A percentile compares a stretch with the other conserved stretches of the same genome.
Conservation (phyloP, 2,329 filamentous ascomycete species). For the Mycosphaerella sp. region DNA sequence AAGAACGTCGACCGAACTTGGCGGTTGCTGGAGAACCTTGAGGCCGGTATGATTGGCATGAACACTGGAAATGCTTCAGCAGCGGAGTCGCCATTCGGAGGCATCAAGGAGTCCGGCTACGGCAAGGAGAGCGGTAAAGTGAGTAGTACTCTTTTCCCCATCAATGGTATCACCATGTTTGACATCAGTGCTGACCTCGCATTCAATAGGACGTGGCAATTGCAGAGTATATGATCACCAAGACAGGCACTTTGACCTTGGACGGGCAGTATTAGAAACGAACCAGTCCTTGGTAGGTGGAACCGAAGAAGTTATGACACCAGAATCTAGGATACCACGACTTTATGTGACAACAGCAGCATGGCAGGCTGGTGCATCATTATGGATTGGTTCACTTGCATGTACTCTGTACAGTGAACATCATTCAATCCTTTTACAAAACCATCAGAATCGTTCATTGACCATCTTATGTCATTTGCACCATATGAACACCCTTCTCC, state of each 20-base stretch:
- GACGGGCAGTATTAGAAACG: constrained; percentile 47
- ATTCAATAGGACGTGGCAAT: constrained; percentile 50
- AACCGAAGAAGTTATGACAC: background rate
- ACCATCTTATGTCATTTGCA: background rate
- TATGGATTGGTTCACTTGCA: background rate
- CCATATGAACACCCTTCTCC: background rate
- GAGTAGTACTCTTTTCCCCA: too few relatives aligned
- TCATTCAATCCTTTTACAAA: background rate
- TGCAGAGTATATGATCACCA: constrained; percentile 55
- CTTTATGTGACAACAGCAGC: background rate
- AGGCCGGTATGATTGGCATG: constrained; percentile 62
- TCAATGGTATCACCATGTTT: too few relatives aligned
- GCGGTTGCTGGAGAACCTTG: constrained; percentile 60
- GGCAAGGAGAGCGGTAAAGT: constrained; percentile 60
- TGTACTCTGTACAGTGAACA: background rate
- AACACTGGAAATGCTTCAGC: constrained; percentile 55
- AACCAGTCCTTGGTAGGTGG: background rate
- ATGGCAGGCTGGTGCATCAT: background rate
- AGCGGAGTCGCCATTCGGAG: constrained; percentile 61
- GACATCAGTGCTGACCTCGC: too few relatives aligned
- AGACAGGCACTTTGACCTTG: constrained; percentile 59
- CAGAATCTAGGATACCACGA: background rate
- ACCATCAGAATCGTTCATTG: background rate
- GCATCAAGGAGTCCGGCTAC: constrained; percentile 62
- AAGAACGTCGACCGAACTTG: constrained; percentile 61